Base-by-base conservation (phyloP, 257 asterid species). In the Oldenlandia corymbosa region DNA sequence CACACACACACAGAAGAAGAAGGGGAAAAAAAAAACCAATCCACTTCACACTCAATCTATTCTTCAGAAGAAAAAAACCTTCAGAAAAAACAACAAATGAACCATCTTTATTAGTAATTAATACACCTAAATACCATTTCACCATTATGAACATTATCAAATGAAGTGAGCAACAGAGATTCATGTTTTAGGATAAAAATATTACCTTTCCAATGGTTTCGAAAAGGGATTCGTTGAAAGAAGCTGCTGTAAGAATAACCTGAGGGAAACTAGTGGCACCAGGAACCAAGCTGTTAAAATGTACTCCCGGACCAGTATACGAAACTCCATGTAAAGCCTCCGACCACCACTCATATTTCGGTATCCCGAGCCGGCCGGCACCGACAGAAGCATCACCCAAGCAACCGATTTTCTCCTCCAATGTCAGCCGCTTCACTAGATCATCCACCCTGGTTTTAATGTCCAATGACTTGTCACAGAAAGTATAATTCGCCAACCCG, bases 261-360 rank as follows among this genome's bases (percentile, higher is more conserved):
- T 76, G 80, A 56, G 87, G 87, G 68, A 82, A 82, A 47, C 85
- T 82, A 26, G 87, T 82, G 53, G 87, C 84, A 21, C 65, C 84
- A 7, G 81, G 87, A 53, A 82, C 72, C 51, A 60, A 36, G 20
- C 63, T 46, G 23, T 28, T 37, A 42, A 79, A 82, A n/a, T 65
- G 64, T 10, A 71, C 71, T 5, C 79, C 84, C 1, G 70, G 74
- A 16, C 84, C 84, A 7, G 36, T 42, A 21, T 34, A 20, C 2
- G 82, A 68, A 55, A 81, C 75, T 10, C 87, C 87, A 56, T 81
- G 87, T 55, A 81, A 68, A 7, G 78, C 80, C 76, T 81, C 87
- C 12, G 84, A 78, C 87, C 84, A 81, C 87, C 87, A 81, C 20
- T 78, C 71, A 18, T 81, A 81, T 16, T 52, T 52, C 10, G 82